phyloP scores from a whole-genome alignment of 768 basidiomycete genomes.

The Phanerochaete carnosa region DNA sequence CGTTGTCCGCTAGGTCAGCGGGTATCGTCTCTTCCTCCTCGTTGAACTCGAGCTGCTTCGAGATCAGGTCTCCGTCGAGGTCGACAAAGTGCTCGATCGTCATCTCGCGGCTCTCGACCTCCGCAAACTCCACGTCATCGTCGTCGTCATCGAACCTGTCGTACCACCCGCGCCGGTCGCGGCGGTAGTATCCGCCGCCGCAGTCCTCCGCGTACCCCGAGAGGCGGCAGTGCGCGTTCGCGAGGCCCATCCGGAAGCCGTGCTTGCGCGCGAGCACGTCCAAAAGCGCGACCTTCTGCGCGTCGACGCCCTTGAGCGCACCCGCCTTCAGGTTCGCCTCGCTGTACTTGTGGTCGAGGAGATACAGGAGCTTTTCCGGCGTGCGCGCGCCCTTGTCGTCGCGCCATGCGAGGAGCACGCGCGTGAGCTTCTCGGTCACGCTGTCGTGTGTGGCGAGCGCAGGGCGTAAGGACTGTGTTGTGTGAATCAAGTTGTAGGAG shows the following conservation, averaged over 20 bases:
- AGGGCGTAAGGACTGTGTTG: slow-evolving; percentile 23
- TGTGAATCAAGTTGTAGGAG: slow-evolving; percentile 49
- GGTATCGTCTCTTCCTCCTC: slow-evolving; percentile 17
- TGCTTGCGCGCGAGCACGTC: slow-evolving; percentile 30
- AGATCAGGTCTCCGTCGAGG: slow-evolving; percentile 14
- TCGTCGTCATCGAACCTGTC: not conserved
- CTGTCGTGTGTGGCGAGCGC: slow-evolving; percentile 25
- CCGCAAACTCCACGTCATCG: slow-evolving; percentile 14
- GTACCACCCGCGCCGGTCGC: not conserved
- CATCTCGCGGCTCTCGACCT: slow-evolving; percentile 11
- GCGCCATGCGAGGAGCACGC: slow-evolving; percentile 38
- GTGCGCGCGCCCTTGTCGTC: slow-evolving; percentile 18
- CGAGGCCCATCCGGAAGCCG: slow-evolving; percentile 35
- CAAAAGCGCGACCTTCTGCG: slow-evolving; percentile 30
- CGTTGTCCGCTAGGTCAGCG: slow-evolving; percentile 10
- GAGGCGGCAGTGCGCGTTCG: slow-evolving; percentile 29
- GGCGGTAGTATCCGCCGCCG: not conserved
- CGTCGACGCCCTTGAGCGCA: slow-evolving; percentile 39
- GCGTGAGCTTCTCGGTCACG: slow-evolving; percentile 18
- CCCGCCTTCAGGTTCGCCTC: slow-evolving; percentile 22
- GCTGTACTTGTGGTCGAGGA: slow-evolving; percentile 34
- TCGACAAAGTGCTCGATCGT: slow-evolving; percentile 18
- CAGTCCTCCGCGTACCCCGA: slow-evolving; percentile 14
- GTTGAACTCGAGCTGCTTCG: not conserved
- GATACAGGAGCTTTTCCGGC: slow-evolving; percentile 26